Evolutionary conservation across 2,329 filamentous ascomycete genomes (phyloP).

Genomic region (Ophiostoma populinum): DNA sequence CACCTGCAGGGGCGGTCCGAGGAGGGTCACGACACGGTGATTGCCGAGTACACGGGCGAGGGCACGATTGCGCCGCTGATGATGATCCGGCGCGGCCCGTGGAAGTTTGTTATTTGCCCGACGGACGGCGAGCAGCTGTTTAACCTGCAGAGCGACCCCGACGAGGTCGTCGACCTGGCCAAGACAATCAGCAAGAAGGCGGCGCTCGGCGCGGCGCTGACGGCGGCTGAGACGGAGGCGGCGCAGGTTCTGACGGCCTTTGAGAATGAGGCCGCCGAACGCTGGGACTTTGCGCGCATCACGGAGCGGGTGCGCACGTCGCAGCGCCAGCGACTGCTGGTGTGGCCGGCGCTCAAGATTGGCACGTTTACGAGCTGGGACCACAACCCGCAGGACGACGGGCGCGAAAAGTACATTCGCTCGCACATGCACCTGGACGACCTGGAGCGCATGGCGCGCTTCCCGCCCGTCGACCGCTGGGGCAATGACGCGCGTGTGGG

Average conservation of each 20-base stretch:
- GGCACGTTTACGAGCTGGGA: conserved; percentile 75
- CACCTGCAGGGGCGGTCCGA: conserved; percentile 43
- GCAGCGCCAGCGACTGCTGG: conserved; percentile 62
- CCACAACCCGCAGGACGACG: conserved; percentile 58
- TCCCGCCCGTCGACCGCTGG: conserved; percentile 43
- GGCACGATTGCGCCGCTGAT: conserved; percentile 77
- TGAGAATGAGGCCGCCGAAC: conserved; percentile 50
- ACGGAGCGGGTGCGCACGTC: conserved; percentile 56
- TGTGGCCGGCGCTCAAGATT: conserved; percentile 62
- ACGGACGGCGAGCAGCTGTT: conserved; percentile 73
- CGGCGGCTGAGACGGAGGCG: conserved; percentile 27
- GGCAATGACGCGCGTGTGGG: conserved; percentile 26
- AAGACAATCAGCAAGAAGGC: conserved; percentile 23
- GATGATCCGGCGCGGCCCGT: conserved; percentile 80
- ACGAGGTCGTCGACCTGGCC: conserved; percentile 61
- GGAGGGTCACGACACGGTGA: conserved; percentile 50
- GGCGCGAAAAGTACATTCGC: conserved; percentile 63
- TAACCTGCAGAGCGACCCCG: conserved; percentile 58
- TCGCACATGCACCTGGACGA: conserved; percentile 68
- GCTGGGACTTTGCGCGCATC: conserved; percentile 71
- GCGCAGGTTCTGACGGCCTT: conserved; percentile 45
- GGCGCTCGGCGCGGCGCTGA: conserved; percentile 14
- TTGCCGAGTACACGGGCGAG: conserved; percentile 89
- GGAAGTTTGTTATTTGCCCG: conserved; percentile 83
- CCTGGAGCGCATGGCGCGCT: conserved; percentile 59